These are phyloP conservation scores for Hypsizygus marmoreus DNA, from an alignment of 768 basidiomycete species.

Conservation along the genomic window DNA sequence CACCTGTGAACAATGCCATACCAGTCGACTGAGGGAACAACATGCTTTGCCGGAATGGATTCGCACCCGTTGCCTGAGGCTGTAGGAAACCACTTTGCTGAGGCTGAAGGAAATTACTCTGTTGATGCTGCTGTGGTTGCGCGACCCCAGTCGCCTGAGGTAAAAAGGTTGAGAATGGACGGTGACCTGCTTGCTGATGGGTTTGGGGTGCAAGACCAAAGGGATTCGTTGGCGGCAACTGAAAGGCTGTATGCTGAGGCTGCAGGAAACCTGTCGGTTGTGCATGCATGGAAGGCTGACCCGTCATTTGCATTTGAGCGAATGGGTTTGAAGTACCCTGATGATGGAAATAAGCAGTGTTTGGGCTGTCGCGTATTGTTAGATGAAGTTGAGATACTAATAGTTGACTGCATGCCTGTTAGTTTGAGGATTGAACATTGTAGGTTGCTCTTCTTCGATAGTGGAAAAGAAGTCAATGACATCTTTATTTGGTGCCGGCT, in stretches of 20 bases:
- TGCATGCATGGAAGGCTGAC: slow-evolving; percentile 46
- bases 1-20: slow-evolving; percentile 44
- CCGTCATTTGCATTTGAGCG: slow-evolving; percentile 55
- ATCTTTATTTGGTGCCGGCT: slow-evolving; percentile 38
- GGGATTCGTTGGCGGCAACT: slow-evolving; percentile 43
- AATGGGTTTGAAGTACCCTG: slow-evolving; percentile 79
- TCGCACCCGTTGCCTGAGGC: slow-evolving; percentile 65
- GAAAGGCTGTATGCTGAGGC: slow-evolving; percentile 49
- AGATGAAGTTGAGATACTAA: neutral
- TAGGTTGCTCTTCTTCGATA: slow-evolving; percentile 80
- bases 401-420: slow-evolving; percentile 44
- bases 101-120: slow-evolving; percentile 24
- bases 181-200: slow-evolving; percentile 47
- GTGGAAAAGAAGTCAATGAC: slow-evolving; percentile 85
- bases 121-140: slow-evolving; percentile 32
- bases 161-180: slow-evolving; percentile 56
- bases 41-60: slow-evolving; percentile 86
- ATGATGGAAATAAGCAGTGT: slow-evolving; percentile 53
- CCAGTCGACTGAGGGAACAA: slow-evolving; percentile 66
- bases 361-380: slow-evolving; percentile 38
- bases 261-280: slow-evolving; percentile 63
- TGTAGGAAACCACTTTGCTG: slow-evolving; percentile 45
- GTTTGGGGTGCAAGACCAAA: slow-evolving; percentile 40
- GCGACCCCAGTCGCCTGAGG: slow-evolving; percentile 53
- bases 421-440: slow-evolving; percentile 68